These are phyloP conservation scores for Phytopythium mirpurense DNA, from an alignment of 352 stramenopile species.

Conservation along the genomic window DNA sequence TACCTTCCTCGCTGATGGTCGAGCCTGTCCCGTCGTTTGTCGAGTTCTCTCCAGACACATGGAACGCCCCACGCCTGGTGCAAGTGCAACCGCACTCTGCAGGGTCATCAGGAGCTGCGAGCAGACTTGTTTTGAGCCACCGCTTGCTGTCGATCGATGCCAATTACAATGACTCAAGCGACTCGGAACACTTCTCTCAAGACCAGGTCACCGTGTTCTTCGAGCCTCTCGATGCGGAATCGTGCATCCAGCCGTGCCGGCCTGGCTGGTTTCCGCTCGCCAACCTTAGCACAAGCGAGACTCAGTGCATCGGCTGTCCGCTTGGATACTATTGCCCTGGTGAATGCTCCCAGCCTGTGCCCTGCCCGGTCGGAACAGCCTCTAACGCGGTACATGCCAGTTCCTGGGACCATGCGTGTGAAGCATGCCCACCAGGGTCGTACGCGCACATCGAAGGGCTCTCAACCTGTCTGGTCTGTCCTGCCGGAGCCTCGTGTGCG, in stretches of 20 bases:
- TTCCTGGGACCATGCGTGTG: slow-evolving; percentile 16
- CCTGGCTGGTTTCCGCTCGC: slow-evolving; percentile 42
- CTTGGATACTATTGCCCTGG: slow-evolving; percentile 45
- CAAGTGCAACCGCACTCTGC: slow-evolving; percentile 11
- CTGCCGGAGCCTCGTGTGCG: slow-evolving; percentile 27
- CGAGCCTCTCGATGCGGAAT: slow-evolving; percentile 35
- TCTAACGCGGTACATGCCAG: slow-evolving; percentile 28
- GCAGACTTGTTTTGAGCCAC: slow-evolving; percentile 15
- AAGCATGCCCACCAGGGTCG: slow-evolving; percentile 32
- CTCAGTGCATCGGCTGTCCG: slow-evolving; percentile 39
- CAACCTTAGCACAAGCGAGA: slow-evolving; percentile 24
- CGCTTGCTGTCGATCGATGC: slow-evolving; percentile 28
- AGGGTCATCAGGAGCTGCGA: background rate
- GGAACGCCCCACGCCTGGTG: slow-evolving; percentile 30
- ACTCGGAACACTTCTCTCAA: slow-evolving; percentile 31
- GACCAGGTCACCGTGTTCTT: slow-evolving; percentile 46
- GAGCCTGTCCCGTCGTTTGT: slow-evolving; percentile 17
- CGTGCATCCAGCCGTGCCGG: slow-evolving; percentile 44
- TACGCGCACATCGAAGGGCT: slow-evolving; percentile 33
- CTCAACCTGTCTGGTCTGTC: slow-evolving; percentile 31
- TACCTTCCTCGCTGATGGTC: slow-evolving; percentile 11
- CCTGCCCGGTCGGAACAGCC: slow-evolving; percentile 37
- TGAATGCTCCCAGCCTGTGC: slow-evolving; percentile 25
- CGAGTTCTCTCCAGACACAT: slow-evolving; percentile 18
- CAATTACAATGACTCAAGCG: slow-evolving; percentile 28